Evolutionary conservation across 176 grass and related monocot genomes (phyloP).

Genomic region (Carex cristatella): DNA sequence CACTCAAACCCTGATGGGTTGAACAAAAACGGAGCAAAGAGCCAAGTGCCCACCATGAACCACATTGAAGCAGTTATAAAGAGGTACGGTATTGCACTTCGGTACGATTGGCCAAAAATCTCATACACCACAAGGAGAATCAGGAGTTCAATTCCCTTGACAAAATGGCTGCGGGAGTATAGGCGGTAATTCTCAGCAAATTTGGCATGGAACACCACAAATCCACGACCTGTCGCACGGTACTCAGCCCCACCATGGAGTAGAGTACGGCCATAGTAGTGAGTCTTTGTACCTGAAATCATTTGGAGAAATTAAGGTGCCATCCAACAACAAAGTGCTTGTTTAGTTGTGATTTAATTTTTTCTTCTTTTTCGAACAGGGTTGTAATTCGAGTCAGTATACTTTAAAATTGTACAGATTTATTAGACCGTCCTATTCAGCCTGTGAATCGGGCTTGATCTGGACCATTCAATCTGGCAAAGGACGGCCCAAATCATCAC

Average conservation of each 20-base stretch:
- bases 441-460: neutral
- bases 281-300: conserved; percentile 63
- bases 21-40: conserved; percentile 91
- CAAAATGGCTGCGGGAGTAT: conserved; percentile 97
- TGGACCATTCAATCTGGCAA: neutral
- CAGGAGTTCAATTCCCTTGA: conserved; percentile 93
- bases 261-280: conserved; percentile 88
- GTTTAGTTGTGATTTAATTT: neutral
- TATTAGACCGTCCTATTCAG: neutral
- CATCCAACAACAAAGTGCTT: neutral
- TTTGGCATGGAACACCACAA: conserved; percentile 97
- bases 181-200: conserved; percentile 89
- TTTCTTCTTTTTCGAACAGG: neutral
- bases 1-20: conserved; percentile 97
- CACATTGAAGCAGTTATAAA: conserved; percentile 97
- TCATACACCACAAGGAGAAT: conserved; percentile 90
- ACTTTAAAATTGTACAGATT: neutral
- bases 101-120: conserved; percentile 78
- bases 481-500: neutral
- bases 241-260: conserved; percentile 98
- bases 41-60: conserved; percentile 98
- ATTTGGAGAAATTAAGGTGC: neutral
- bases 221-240: conserved; percentile 90
- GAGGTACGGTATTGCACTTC: conserved; percentile 78
- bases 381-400: no score